Evolutionary conservation across 495 filamentous ascomycete genomes (phyloP).

Genomic region (Durotheca rogersii): DNA sequence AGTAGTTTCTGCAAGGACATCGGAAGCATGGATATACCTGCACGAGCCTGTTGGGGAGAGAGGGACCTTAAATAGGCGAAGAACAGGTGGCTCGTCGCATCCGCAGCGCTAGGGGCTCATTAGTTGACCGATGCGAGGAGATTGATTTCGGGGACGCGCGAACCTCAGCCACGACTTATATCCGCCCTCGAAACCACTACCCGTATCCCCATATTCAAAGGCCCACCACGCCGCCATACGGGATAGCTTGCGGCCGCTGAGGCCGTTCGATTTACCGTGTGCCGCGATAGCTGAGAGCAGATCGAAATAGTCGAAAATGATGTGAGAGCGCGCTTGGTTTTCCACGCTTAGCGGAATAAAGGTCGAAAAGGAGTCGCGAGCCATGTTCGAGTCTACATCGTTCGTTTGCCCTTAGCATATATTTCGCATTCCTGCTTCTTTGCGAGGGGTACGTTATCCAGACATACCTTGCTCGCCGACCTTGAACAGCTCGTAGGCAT

Average conservation of each 20-base stretch:
- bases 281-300: constrained; percentile 76
- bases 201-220: constrained; percentile 82
- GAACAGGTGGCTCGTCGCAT: constrained; percentile 94
- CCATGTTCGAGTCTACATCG: constrained; percentile 79
- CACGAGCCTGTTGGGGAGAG: constrained; percentile 71
- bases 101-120: constrained; percentile 68
- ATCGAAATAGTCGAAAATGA: constrained; percentile 97
- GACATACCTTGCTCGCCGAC: constrained; percentile 92
- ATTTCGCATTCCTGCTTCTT: constrained; percentile 7
- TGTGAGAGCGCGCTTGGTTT: constrained; percentile 77
- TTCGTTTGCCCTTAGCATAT: constrained; percentile 18
- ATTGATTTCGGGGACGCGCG: constrained; percentile 14
- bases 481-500: constrained; percentile 93
- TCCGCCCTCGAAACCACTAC: constrained; percentile 92
- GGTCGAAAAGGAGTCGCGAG: constrained; percentile 88
- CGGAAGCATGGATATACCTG: constrained; percentile 78
- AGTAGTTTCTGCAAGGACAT: constrained; percentile 87
- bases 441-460: constrained; percentile 6
- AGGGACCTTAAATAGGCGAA: constrained; percentile 94
- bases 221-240: constrained; percentile 98
- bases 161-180: constrained; percentile 77
- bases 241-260: constrained; percentile 91
- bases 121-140: constrained; percentile 22
- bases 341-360: constrained; percentile 96
- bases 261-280: constrained; percentile 88